Evolutionary conservation across 495 filamentous ascomycete species (phyloP), one percentile per base, ranked within the genome.

Genomic region (Bacidia rubella): DNA sequence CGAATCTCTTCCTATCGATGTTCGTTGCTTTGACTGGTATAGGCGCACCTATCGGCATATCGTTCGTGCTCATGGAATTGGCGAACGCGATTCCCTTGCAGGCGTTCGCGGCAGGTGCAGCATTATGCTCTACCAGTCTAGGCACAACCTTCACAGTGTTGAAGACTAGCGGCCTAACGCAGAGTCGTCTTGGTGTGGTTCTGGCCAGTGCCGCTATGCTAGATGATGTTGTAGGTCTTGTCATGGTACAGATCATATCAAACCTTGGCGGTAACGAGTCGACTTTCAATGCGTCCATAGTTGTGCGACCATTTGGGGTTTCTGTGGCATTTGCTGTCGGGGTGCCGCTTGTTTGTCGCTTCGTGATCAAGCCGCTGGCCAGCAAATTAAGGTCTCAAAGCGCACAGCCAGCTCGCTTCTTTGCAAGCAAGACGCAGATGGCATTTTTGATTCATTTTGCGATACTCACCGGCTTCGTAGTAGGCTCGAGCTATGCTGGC

Each of bases 61-160:
- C 83, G 0, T 90, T 87, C 57, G 63, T 74, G 21, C 67, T 87
- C 1, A 65, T 49, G 55, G 53, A 61, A 12, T 11, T 70, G 49
- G 68, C 72, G 47, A 76, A 67, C 3, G n/a, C n/a, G n/a, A n/a
- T n/a, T n/a, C n/a, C n/a, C n/a, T 63, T 86, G 0, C 77, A 86
- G 61, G 72, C 75, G 4, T 94, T 90, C 63, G 77, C 85, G 2
- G 79, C 86, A 9, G 86, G 86, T 19, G 84, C 86, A 4, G 80
- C 87, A 1, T 69, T 92, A 5, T 86, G 80, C 57, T 80, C 82
- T 2, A 92, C 86, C 1, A 83, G 78, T 55, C 66, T 92, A 0
- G 86, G 87, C 3, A 90, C 85, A 0, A 92, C 83, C 0, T 90
- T 90, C 51, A 77, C 82, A 2, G 77, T 92, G 25, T 70, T 94